Evolutionary conservation across 2,329 filamentous ascomycete genomes (phyloP).

Genomic region (Botrytis paeoniae): DNA sequence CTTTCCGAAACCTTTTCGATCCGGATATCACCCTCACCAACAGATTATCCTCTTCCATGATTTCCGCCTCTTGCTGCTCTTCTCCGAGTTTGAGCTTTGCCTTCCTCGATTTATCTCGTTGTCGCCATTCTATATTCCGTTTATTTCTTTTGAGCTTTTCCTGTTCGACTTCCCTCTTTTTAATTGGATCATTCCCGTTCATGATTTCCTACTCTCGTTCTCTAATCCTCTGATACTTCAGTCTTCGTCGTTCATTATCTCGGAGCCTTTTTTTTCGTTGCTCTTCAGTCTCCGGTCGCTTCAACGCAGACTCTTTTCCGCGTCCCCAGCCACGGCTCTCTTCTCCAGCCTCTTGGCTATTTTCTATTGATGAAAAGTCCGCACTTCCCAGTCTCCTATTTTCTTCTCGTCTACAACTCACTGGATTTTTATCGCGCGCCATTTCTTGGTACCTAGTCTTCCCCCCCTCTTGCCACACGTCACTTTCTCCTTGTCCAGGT

Average conservation of each 20-base stretch:
- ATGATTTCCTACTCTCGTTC: not conserved
- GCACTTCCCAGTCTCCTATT: not conserved
- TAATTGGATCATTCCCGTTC: too few species aligned
- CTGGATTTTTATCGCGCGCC: not conserved
- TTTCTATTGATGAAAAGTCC: not conserved
- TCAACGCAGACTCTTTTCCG: not conserved
- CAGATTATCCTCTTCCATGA: not conserved
- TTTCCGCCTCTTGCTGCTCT: too few species aligned
- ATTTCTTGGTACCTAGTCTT: not conserved
- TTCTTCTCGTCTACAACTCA: not conserved
- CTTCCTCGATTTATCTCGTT: too few species aligned
- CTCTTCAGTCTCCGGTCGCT: not conserved
- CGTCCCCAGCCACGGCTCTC: not conserved
- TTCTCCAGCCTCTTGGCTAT: not conserved
- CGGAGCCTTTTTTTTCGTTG: not conserved
- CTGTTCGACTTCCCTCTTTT: too few species aligned
- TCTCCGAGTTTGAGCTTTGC: too few species aligned
- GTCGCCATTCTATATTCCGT: fast-evolving
- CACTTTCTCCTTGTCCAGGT: not conserved
- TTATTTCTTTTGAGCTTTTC: not conserved
- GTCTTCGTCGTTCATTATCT: fast-evolving
- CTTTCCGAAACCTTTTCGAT: not conserved
- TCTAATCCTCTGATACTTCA: fast-evolving
- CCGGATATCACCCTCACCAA: not conserved
- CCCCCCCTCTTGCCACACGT: not conserved